Evolutionary conservation across 306 rosid genomes (phyloP).

Genomic region (Sicyos edulis): DNA sequence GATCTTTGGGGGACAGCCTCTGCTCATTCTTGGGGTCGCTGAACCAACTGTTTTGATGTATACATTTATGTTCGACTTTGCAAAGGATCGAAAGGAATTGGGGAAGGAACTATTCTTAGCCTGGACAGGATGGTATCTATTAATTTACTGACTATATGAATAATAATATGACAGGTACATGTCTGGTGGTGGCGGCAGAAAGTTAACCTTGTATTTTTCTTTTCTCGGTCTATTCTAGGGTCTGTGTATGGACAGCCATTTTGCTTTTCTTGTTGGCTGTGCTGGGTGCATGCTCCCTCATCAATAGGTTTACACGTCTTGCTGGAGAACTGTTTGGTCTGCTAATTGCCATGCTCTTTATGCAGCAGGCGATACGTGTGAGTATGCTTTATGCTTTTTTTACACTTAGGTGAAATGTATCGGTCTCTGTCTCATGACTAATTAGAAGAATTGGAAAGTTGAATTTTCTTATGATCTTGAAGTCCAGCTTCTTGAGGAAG

Average conservation of each 20-base stretch:
- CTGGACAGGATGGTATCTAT: slow-evolving; percentile 90
- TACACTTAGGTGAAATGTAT: background rate
- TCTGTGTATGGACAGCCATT: slow-evolving; percentile 84
- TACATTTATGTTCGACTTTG: slow-evolving; percentile 59
- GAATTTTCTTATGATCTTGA: background rate
- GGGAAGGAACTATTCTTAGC: slow-evolving; percentile 79
- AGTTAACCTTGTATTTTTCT: slow-evolving; percentile 19
- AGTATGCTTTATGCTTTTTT: slow-evolving; percentile 31
- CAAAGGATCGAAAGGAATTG: slow-evolving; percentile 74
- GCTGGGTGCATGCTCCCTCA: slow-evolving; percentile 87
- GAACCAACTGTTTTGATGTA: slow-evolving; percentile 65
- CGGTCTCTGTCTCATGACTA: background rate
- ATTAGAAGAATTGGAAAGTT: background rate
- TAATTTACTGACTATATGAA: slow-evolving; percentile 13
- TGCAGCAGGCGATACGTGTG: slow-evolving; percentile 96
- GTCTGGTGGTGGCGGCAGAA: background rate
- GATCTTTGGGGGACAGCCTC: slow-evolving; percentile 86
- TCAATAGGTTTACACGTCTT: slow-evolving; percentile 86
- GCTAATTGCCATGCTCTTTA: slow-evolving; percentile 86
- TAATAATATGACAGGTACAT: background rate
- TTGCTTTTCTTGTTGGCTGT: slow-evolving; percentile 81
- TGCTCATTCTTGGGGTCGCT: slow-evolving; percentile 91
- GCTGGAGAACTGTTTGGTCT: slow-evolving; percentile 96
- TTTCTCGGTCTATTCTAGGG: slow-evolving; percentile 44
- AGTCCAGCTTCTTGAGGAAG: slow-evolving; percentile 12